phyloP scores from a whole-genome alignment of 192 early-diverging fungal genomes.

The Coemansia pectinata region DNA sequence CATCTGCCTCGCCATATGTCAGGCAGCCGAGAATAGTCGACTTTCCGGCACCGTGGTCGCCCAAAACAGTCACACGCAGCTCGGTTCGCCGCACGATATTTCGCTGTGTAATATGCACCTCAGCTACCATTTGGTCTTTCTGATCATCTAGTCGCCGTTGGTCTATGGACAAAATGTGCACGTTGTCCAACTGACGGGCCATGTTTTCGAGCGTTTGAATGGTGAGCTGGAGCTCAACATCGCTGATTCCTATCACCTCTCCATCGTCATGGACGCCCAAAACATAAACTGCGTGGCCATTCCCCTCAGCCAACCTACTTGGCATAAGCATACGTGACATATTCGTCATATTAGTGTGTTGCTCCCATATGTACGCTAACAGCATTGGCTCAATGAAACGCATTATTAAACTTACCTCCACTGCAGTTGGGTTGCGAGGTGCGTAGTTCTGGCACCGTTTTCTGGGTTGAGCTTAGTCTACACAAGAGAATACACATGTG shows the following conservation, averaged over 20 bases:
- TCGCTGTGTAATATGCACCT: constrained; percentile 70
- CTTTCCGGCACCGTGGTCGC: constrained; percentile 77
- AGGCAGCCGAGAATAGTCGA: constrained; percentile 85
- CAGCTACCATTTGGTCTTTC: constrained; percentile 64
- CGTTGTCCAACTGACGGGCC: constrained; percentile 37
- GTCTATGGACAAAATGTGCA: constrained; percentile 39
- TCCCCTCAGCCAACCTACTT: constrained; percentile 85
- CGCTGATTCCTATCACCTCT: constrained; percentile 68
- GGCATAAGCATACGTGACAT: constrained; percentile 58
- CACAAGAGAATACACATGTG: constrained; percentile 39
- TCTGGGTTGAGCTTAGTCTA: constrained; percentile 48
- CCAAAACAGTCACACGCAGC: constrained; percentile 81
- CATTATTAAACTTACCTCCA: constrained; percentile 63
- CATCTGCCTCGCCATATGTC: constrained; percentile 79
- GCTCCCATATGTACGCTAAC: not conserved
- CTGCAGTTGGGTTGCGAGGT: constrained; percentile 89
- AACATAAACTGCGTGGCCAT: constrained; percentile 86
- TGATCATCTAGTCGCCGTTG: constrained; percentile 19
- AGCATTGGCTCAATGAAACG: not conserved
- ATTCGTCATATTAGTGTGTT: not conserved
- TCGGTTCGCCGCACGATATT: constrained; percentile 70
- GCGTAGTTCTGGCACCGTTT: constrained; percentile 61
- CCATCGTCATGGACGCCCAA: constrained; percentile 89
- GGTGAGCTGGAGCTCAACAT: constrained; percentile 37
- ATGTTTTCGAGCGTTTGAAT: constrained; percentile 28